A percentile compares a stretch with the other conserved stretches of the same genome.
phyloP scores from a whole-genome alignment of 345 rosid species.

The Eucalyptus brandiana region DNA sequence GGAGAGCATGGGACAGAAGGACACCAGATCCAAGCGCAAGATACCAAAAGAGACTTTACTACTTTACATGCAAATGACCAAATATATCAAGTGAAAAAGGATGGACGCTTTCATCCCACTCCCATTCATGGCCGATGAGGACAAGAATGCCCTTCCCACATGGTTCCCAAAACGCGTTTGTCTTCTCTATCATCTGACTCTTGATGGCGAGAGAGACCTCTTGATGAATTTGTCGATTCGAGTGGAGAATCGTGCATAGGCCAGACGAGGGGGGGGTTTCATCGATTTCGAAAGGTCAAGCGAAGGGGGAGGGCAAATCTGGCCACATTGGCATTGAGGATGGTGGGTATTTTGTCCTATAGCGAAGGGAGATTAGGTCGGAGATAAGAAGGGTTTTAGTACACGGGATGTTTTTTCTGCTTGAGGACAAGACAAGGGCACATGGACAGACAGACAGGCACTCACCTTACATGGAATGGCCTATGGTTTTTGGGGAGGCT shows the following conservation, averaged over 20 bases:
- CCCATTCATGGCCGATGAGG: not conserved
- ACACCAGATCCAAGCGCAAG: conserved; percentile 24
- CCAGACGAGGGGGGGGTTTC: not conserved
- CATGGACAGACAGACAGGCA: conserved; percentile 16
- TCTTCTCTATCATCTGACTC: not conserved
- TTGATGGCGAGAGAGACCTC: not conserved
- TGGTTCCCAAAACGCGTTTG: not conserved
- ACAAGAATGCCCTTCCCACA: not conserved
- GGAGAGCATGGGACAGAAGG: conserved; percentile 5
- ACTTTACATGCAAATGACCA: conserved; percentile 29
- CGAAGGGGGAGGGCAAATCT: not conserved
- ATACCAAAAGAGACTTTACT: conserved; percentile 33
- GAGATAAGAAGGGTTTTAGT: not conserved
- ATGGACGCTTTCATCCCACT: not conserved
- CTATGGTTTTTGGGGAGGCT: not conserved
- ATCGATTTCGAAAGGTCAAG: conserved; percentile 8
- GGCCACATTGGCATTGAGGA: not conserved
- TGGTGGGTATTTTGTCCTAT: conserved; percentile 10
- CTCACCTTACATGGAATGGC: not conserved
- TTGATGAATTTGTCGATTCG: not conserved
- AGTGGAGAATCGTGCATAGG: not conserved
- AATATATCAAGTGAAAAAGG: not conserved
- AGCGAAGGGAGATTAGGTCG: not conserved
- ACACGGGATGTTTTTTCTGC: conserved; percentile 15
- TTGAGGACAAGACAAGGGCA: conserved; percentile 40